A percentile compares a stretch with the other conserved stretches of the same genome.
These are phyloP conservation scores for Monoraphidium neglectum DNA, from an alignment of 139 green algal species.

Conservation along the genomic window DNA sequence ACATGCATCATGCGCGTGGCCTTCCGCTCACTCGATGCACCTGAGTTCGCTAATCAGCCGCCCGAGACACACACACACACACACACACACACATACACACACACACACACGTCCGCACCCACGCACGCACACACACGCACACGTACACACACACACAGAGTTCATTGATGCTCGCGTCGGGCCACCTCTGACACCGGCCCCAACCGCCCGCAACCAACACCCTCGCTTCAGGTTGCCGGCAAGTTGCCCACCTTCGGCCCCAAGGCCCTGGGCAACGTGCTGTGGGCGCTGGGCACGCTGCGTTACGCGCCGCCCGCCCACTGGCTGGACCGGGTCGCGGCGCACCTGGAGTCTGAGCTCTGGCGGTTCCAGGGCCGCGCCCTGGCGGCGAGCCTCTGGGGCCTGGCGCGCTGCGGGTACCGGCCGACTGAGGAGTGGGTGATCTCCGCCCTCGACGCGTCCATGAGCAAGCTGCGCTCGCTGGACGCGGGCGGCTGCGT, in stretches of 20 bases:
- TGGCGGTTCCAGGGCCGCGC: neutral
- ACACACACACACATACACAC: too few species aligned
- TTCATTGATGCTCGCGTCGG: too few species aligned
- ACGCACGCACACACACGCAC: too few species aligned
- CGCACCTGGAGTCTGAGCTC: conserved; percentile 13
- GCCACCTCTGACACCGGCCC: too few species aligned
- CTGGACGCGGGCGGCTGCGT: neutral
- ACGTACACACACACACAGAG: too few species aligned
- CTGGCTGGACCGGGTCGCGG: conserved; percentile 2
- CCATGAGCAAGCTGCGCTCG: neutral
- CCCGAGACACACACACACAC: too few species aligned
- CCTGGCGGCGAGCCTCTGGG: neutral
- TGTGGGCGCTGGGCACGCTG: neutral
- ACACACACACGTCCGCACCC: too few species aligned
- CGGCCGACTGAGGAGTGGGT: neutral
- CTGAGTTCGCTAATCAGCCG: too few species aligned
- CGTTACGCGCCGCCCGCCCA: neutral
- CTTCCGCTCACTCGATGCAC: too few species aligned
- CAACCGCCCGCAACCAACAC: too few species aligned
- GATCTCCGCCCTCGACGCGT: conserved; percentile 5
- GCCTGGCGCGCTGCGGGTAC: neutral
- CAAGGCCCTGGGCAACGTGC: neutral
- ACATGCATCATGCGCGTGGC: too few species aligned
- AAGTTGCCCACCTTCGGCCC: neutral
- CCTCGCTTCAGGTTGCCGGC: neutral